These are phyloP conservation scores for Bolboschoenoplectus hybrid DNA, from an alignment of 202 grass and related monocot genomes.

Conservation along the genomic window DNA sequence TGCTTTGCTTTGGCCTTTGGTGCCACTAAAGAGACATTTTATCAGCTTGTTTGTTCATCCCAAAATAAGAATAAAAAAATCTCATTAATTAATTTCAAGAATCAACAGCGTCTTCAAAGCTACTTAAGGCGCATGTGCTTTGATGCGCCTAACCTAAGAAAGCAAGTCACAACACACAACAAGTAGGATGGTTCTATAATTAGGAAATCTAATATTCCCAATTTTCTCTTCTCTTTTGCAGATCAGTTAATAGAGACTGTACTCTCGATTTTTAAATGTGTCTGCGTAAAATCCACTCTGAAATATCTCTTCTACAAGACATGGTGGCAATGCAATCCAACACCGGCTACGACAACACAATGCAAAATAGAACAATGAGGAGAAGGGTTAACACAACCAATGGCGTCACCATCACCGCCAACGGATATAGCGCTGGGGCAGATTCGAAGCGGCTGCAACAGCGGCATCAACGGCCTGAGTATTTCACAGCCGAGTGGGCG, in stretches of 20 bases:
- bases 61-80: background rate
- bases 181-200: too few relatives aligned
- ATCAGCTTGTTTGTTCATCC: background rate
- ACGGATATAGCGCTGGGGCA: background rate
- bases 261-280: constrained; percentile 19
- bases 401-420: background rate
- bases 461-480: background rate
- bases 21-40: background rate
- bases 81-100: background rate
- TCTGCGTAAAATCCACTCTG: background rate
- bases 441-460: background rate
- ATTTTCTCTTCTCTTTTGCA: constrained; percentile 14
- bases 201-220: background rate
- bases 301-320: background rate
- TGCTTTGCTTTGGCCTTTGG: constrained; percentile 17
- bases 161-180: too few relatives aligned
- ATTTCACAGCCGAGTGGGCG: constrained; percentile 34
- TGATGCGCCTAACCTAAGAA: too few relatives aligned
- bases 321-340: constrained; percentile 25
- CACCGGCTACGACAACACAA: background rate
- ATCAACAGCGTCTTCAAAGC: background rate
- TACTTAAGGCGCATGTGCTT: too few relatives aligned
- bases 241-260: background rate
- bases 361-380: constrained; percentile 9
- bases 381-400: background rate